Percentiles rank a stretch among this genome's conserved stretches.
Evolutionary conservation across 2,329 filamentous ascomycete genomes (phyloP).

Genomic region (Boeremia lycopersici): DNA sequence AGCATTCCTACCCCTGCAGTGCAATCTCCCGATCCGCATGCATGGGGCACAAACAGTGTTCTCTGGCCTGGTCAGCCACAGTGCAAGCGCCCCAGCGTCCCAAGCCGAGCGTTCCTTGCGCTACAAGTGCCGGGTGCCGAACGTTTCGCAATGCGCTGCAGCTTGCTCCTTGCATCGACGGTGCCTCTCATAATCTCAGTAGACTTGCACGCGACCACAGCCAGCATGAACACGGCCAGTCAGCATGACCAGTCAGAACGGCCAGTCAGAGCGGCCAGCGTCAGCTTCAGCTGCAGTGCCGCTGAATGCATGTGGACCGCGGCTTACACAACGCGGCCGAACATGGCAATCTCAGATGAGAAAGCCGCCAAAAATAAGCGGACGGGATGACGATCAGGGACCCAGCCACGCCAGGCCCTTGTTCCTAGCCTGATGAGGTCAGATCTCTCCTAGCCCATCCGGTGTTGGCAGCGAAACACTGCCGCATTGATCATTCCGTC

Average conservation of each 20-base stretch:
- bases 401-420: slow-evolving; percentile 11
- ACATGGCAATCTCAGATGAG: slow-evolving; percentile 8
- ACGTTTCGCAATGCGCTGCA: slow-evolving; percentile 15
- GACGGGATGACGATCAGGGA: slow-evolving; percentile 14
- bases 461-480: slow-evolving; percentile 15
- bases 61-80: slow-evolving; percentile 8
- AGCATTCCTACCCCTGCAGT: no score
- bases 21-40: no score
- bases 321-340: not conserved
- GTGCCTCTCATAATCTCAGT: not conserved
- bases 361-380: slow-evolving; percentile 8
- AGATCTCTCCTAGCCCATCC: slow-evolving; percentile 19
- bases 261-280: no score
- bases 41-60: not conserved
- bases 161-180: slow-evolving; percentile 8
- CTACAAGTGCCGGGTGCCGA: slow-evolving; percentile 11
- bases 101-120: slow-evolving; percentile 4
- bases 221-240: not conserved
- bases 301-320: no score
- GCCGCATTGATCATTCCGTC: slow-evolving; percentile 16
- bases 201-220: not conserved
- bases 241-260: not conserved
- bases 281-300: not conserved
- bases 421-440: slow-evolving; percentile 17
- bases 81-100: not conserved